Evolutionary conservation across 192 early-diverging fungal species (phyloP).

Genomic region (Entrophospora sp.): DNA sequence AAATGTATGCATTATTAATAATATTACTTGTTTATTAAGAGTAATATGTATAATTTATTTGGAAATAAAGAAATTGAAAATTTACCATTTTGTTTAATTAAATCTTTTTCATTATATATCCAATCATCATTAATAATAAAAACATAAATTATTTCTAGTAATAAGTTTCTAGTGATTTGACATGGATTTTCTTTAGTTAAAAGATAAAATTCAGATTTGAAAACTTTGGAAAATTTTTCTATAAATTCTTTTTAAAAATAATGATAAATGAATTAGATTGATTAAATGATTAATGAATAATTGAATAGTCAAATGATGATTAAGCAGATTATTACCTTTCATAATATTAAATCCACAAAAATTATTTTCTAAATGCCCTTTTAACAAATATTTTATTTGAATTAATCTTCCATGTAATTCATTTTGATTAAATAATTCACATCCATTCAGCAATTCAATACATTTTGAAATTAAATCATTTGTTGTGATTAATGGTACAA

Average conservation of each 20-base stretch:
- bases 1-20: too few relatives aligned
- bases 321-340: not conserved
- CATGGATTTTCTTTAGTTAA: not conserved
- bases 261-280: not conserved
- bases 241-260: not conserved
- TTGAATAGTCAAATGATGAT: not conserved
- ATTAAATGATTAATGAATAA: not conserved
- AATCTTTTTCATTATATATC: not conserved
- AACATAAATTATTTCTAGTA: conserved; percentile 12
- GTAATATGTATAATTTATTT: too few relatives aligned
- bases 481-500: conserved; percentile 66
- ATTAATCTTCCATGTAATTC: conserved; percentile 66
- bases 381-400: conserved; percentile 62
- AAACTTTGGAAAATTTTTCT: not conserved
- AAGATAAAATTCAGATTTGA: not conserved
- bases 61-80: too few relatives aligned
- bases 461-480: conserved; percentile 47
- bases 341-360: conserved; percentile 30
- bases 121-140: conserved; percentile 1
- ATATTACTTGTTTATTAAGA: too few relatives aligned
- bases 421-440: conserved; percentile 48
- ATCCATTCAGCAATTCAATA: conserved; percentile 34
- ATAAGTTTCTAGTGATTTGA: conserved; percentile 3
- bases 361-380: conserved; percentile 49
- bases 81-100: not conserved